phyloP scores from a whole-genome alignment of 805 yeast genomes.

The Trichomonascus vanleenenianus region DNA sequence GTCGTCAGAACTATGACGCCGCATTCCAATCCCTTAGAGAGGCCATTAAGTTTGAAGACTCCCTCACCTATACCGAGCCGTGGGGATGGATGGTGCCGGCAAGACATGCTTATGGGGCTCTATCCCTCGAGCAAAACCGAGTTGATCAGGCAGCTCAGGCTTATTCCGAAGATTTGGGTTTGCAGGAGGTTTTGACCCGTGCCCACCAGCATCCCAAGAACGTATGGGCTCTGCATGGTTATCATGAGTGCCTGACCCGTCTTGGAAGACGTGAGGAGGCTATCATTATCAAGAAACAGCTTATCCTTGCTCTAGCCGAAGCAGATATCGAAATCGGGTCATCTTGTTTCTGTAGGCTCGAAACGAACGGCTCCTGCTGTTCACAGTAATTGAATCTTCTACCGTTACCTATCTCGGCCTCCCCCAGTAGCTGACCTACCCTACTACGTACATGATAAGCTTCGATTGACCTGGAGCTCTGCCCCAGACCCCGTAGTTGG shows the following conservation, averaged over 20 bases:
- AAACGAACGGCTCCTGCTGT: neutral
- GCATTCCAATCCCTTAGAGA: neutral
- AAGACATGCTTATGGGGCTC: neutral
- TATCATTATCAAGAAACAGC: neutral
- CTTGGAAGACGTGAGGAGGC: neutral
- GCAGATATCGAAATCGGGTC: neutral
- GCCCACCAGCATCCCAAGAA: constrained; percentile 1
- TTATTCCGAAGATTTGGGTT: neutral
- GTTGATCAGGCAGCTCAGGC: neutral
- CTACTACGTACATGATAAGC: no score
- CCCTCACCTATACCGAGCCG: neutral
- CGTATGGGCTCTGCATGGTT: neutral
- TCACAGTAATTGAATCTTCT: no score
- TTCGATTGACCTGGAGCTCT: no score
- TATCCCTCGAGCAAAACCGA: neutral
- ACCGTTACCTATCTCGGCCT: no score
- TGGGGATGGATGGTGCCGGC: neutral
- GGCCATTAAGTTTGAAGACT: neutral
- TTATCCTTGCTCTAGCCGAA: neutral
- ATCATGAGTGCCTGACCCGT: neutral
- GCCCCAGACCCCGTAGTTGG: no score
- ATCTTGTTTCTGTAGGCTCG: neutral
- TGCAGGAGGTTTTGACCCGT: neutral
- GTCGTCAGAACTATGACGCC: neutral
- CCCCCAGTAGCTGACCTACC: no score